Percentiles rank a stretch among this genome's conserved stretches.
phyloP scores from a whole-genome alignment of 129 eudicot genomes.

The Flaveria ramosissima region DNA sequence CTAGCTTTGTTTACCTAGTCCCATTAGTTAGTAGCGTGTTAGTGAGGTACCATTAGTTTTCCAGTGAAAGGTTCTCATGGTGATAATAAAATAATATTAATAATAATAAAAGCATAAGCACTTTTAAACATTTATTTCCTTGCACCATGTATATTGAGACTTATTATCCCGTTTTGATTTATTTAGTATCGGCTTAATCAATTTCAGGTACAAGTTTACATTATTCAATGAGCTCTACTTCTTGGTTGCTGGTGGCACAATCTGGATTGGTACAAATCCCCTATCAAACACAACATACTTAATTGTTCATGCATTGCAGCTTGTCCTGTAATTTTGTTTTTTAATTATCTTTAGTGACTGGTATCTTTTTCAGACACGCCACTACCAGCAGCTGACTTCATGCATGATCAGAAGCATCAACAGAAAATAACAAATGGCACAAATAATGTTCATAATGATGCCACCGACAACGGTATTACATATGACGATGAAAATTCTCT shows the following conservation, averaged over 20 bases:
- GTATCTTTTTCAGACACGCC: conserved; percentile 49
- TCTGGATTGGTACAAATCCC: conserved; percentile 80
- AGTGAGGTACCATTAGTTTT: neutral
- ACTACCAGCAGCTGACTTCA: conserved; percentile 50
- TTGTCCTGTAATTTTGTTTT: neutral
- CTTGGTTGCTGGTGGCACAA: conserved; percentile 95
- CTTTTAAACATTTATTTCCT: neutral
- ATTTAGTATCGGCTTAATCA: neutral
- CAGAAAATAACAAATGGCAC: conserved; percentile 16
- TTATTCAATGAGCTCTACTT: conserved; percentile 95
- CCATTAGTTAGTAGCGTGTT: neutral
- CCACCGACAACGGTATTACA: conserved; percentile 16
- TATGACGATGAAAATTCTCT: conserved; percentile 33
- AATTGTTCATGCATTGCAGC: neutral
- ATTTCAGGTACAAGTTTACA: conserved; percentile 90
- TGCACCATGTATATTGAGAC: neutral
- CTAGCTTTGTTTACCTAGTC: neutral
- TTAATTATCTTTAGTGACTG: neutral
- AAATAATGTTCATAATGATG: conserved; percentile 17
- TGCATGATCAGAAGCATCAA: conserved; percentile 26
- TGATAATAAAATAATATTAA: neutral
- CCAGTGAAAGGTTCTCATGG: neutral
- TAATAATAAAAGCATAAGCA: neutral
- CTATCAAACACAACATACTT: neutral
- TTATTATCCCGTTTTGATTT: neutral